Percentiles rank a stretch among this genome's conserved stretches.
Evolutionary conservation across 2,329 filamentous ascomycete species (phyloP).

Genomic region (Penicillium sp.): DNA sequence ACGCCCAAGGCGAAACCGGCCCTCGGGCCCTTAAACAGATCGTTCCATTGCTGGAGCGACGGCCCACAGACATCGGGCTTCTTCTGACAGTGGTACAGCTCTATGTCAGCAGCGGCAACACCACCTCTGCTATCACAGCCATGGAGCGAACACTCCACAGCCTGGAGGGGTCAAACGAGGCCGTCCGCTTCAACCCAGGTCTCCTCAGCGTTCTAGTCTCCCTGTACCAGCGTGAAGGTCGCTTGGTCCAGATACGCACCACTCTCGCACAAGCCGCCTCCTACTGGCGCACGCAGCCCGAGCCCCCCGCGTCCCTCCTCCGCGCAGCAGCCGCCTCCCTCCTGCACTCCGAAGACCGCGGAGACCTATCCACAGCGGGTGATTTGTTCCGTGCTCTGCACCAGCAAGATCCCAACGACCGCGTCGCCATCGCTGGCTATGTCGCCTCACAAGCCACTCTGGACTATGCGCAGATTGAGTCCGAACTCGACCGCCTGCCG

Average conservation of each 20-base stretch:
- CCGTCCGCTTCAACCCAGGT: slow-evolving; percentile 79
- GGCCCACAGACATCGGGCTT: slow-evolving; percentile 78
- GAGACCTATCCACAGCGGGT: slow-evolving; percentile 69
- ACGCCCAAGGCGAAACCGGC: slow-evolving; percentile 58
- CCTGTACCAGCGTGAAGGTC: slow-evolving; percentile 73
- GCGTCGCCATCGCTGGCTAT: slow-evolving; percentile 74
- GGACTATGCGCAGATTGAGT: slow-evolving; percentile 37
- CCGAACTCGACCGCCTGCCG: slow-evolving; percentile 41
- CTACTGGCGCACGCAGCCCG: slow-evolving; percentile 71
- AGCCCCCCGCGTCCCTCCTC: slow-evolving; percentile 64
- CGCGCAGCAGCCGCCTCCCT: slow-evolving; percentile 80
- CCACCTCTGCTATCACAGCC: slow-evolving; percentile 69
- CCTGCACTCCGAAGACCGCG: slow-evolving; percentile 68
- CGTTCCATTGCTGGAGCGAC: slow-evolving; percentile 66
- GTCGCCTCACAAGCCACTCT: slow-evolving; percentile 73
- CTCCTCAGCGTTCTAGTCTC: slow-evolving; percentile 77
- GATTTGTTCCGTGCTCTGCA: slow-evolving; percentile 77
- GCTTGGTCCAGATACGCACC: slow-evolving; percentile 67
- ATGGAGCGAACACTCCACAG: slow-evolving; percentile 73
- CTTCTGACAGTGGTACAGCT: slow-evolving; percentile 78
- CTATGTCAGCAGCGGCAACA: slow-evolving; percentile 70
- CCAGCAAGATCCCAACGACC: slow-evolving; percentile 62
- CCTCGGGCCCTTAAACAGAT: slow-evolving; percentile 70
- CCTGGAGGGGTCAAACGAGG: slow-evolving; percentile 66
- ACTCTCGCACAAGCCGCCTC: slow-evolving; percentile 77